Evolutionary conservation across 139 green algal species (phyloP), one percentile per base, ranked within the genome.

Genomic region (Zygnema circumcarinatum): DNA sequence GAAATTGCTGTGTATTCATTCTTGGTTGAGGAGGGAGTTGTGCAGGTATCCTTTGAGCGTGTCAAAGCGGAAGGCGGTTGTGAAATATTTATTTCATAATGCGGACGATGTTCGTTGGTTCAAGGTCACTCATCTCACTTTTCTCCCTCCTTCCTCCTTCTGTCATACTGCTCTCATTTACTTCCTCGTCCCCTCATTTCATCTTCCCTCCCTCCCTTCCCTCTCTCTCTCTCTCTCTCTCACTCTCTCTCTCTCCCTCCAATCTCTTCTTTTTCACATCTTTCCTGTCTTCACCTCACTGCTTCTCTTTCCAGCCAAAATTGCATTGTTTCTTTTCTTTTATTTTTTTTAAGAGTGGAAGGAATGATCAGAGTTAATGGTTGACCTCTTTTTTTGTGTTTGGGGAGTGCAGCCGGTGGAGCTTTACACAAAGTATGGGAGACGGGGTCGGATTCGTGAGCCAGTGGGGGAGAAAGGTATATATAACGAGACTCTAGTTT

Each of bases 1-100:
- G n/a, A n/a, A n/a, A n/a, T n/a, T n/a, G n/a, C n/a, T n/a, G n/a
- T n/a, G n/a, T n/a, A n/a, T n/a, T n/a, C n/a, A n/a, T n/a, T n/a
- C n/a, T n/a, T n/a, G n/a, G n/a, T n/a, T n/a, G n/a, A n/a, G n/a
- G n/a, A n/a, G n/a, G n/a, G n/a, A n/a, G n/a, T n/a, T 81, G 22
- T 20, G 40, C 79, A 85, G 94, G 29, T 96, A 96, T 81, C 96
- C 96, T 0, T 92, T 96, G 32, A 94, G 94, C 40, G 95, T 97
- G 74, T 94, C 98, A 92, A 98, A 98, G 92, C 93, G 92, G 54
- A 97, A 96, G 74, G 95, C 95, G 3, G 94, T 97, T 2, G 95
- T 99, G 76, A 90, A 93, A 1, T 97, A 94, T 89, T 99, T 99
- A 97, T 99, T 99, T 91, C 93, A 97, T 92, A 95, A 94, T 81